Evolutionary conservation across 108 stramenopile species (phyloP), one percentile per base, ranked within the genome.

Genomic region (Nitzschia sp.): DNA sequence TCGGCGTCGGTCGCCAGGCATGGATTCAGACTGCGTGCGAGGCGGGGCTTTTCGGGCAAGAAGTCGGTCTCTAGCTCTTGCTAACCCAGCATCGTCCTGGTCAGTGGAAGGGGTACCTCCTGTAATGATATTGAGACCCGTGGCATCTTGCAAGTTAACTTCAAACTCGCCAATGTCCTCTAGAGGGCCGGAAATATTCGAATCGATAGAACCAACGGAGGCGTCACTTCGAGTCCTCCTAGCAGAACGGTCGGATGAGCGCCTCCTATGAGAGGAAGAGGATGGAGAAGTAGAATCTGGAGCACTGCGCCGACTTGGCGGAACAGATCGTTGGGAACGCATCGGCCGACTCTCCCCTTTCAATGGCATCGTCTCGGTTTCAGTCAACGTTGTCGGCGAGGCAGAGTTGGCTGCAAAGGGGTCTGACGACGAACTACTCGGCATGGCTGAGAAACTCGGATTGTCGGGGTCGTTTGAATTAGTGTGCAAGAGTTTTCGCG

Each of bases 101-200:
- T 15, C n/a, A 5, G 46, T 6, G 46, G 46, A 48, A 48, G n/a
- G 2, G 3, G 46, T 48, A 17, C n/a, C 17, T 15, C 46, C 46
- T 15, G 14, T 48, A 6, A 3, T 48, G 46, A 17, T 17, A 48
- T 48, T 2, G 14, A 17, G 46, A 48, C 46, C n/a, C 14, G 46
- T 17, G 2, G 17, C 46, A 48, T 15, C 17, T 48, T 48, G 46
- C 17, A 48, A 17, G 17, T 15, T 48, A 3, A 48, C 43, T 21
- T 44, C 61, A 21, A 46, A 62, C 43, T 62, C 61, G 17, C 43
- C 43, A 62, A 62, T 62, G 20, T 62, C 61, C 0, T 62, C 61
- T 1, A 62, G 61, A 5, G 17, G 17, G 14, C 29, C 29, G 29
- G 29, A 34, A 34, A 34, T 34, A 5, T 34, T 34, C 5, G 29